These are phyloP conservation scores for Cutaneotrichosporon sp. DNA, from an alignment of 1,284 basidiomycete genomes.

Conservation along the genomic window DNA sequence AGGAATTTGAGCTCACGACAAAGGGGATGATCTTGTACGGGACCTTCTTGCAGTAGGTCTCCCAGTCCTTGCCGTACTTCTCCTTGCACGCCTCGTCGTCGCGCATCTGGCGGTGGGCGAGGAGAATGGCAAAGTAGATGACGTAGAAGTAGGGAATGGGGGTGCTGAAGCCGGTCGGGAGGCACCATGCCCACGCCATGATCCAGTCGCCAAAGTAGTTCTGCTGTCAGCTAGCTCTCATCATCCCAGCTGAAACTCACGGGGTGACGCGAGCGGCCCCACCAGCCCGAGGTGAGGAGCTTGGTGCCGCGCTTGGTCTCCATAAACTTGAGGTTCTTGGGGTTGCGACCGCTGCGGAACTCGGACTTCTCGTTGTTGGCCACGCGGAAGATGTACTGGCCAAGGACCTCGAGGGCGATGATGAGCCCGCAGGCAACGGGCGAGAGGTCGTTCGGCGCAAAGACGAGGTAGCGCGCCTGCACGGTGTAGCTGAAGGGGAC, in stretches of 20 bases:
- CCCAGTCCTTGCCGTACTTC: constrained; percentile 89
- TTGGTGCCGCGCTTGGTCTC: constrained; percentile 83
- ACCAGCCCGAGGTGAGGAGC: constrained; percentile 93
- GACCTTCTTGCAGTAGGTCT: constrained; percentile 74
- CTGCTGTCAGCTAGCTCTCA: constrained; percentile 1
- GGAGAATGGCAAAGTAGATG: constrained; percentile 80
- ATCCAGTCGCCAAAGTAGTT: constrained; percentile 70
- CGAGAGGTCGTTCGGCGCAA: constrained; percentile 78
- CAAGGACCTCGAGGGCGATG: constrained; percentile 67
- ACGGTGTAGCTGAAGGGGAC: constrained; percentile 93
- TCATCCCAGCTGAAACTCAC: background rate
- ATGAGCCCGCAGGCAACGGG: constrained; percentile 63
- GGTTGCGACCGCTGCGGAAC: constrained; percentile 89
- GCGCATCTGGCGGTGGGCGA: constrained; percentile 84
- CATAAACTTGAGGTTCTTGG: constrained; percentile 85
- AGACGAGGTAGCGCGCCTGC: constrained; percentile 91
- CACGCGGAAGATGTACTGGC: constrained; percentile 88
- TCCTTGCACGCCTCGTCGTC: constrained; percentile 90
- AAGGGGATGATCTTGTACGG: constrained; percentile 86
- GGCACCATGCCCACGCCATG: constrained; percentile 68
- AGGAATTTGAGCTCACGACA: constrained; percentile 48
- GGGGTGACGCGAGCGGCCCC: constrained; percentile 91
- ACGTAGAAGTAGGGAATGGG: constrained; percentile 97
- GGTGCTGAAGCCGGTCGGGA: constrained; percentile 87
- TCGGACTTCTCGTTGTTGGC: constrained; percentile 94